Percentiles rank a stretch among this genome's conserved stretches.
Evolutionary conservation across 2,329 filamentous ascomycete species (phyloP).

Genomic region (Ophiostoma ulmi): DNA sequence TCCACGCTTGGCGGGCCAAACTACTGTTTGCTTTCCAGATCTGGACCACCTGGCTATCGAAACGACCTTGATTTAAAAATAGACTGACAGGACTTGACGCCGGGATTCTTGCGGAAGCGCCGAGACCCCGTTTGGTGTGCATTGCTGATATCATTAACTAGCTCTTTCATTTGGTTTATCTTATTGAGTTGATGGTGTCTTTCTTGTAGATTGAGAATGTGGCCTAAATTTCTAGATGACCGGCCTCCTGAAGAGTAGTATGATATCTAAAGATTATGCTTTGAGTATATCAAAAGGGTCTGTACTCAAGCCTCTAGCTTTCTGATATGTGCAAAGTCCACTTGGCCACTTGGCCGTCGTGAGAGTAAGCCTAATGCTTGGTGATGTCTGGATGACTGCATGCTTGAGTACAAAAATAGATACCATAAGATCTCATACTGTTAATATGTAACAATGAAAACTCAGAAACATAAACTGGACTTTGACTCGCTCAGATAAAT

Average conservation of each 20-base stretch:
- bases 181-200: background rate
- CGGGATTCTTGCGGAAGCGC: background rate
- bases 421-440: background rate
- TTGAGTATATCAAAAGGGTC: background rate
- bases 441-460: background rate
- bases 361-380: background rate
- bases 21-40: background rate
- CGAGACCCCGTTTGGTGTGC: background rate
- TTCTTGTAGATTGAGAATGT: background rate
- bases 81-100: slow-evolving; percentile 1
- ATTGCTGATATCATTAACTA: background rate
- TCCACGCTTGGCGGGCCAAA: background rate
- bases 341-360: background rate
- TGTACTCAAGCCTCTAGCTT: background rate
- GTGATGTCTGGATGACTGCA: background rate
- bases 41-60: background rate
- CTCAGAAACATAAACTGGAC: background rate
- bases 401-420: background rate
- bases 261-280: background rate
- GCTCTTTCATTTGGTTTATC: background rate
- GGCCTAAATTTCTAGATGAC: too few species aligned
- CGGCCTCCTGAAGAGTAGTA: background rate
- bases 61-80: background rate
- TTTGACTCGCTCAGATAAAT: background rate
- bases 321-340: background rate